Percentiles rank a stretch among this genome's conserved stretches.
Evolutionary conservation across 2,329 filamentous ascomycete genomes (phyloP).

Genomic region (Alternaria conjuncta): DNA sequence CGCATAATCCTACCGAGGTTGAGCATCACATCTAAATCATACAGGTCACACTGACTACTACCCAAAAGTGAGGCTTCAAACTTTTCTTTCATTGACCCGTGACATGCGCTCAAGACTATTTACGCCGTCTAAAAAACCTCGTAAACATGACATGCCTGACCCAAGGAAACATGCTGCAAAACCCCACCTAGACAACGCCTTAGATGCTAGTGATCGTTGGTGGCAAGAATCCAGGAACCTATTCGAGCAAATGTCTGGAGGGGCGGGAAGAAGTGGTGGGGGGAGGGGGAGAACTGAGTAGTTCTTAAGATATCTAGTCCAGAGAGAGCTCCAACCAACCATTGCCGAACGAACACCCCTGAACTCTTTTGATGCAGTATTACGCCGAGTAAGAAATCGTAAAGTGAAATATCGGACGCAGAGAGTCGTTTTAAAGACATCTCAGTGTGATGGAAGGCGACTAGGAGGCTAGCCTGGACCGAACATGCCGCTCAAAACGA

Average conservation of each 20-base stretch:
- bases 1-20: neutral
- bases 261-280: conserved; percentile 10
- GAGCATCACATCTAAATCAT: neutral
- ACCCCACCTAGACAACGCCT: conserved; percentile 26
- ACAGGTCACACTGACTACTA: neutral
- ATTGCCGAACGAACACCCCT: conserved; percentile 20
- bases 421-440: conserved; percentile 13
- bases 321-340: conserved; percentile 21
- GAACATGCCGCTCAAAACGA: conserved; percentile 17
- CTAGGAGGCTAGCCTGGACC: conserved; percentile 5
- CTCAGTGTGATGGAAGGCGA: conserved; percentile 3
- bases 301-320: conserved; percentile 34
- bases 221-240: conserved; percentile 9
- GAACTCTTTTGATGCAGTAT: conserved; percentile 36
- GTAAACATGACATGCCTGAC: conserved; percentile 6
- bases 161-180: conserved; percentile 17
- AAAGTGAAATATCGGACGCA: conserved; percentile 18
- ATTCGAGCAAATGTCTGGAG: conserved; percentile 6
- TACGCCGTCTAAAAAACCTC: conserved; percentile 12
- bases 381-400: conserved; percentile 34
- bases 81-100: conserved; percentile 15
- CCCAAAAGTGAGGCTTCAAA: conserved; percentile 9
- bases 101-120: conserved; percentile 5
- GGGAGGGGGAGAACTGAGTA: conserved; percentile 25
- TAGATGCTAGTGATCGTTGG: conserved; percentile 23